These are phyloP conservation scores for Ilex aquifolium DNA, from an alignment of 257 asterid genomes.

Conservation along the genomic window DNA sequence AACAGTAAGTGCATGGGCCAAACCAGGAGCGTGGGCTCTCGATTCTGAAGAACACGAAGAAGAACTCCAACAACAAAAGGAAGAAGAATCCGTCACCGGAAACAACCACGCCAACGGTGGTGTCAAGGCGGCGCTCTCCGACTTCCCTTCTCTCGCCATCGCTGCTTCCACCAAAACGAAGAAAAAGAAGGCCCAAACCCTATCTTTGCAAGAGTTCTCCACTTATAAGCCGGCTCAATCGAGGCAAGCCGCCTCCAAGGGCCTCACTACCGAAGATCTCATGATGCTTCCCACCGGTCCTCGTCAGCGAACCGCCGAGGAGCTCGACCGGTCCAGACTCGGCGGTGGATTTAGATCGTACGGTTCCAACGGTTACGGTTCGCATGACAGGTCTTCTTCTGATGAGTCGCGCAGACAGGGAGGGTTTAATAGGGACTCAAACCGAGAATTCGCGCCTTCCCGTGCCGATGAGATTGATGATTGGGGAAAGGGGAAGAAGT, in stretches of 20 bases:
- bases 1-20: conserved; percentile 73
- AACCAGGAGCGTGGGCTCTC: conserved; percentile 95
- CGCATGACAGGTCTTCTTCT: conserved; percentile 16
- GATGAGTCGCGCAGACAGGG: conserved; percentile 75
- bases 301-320: conserved; percentile 75
- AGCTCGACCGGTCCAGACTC: conserved; percentile 52
- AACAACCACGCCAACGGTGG: conserved; percentile 23
- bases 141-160: conserved; percentile 62
- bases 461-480: conserved; percentile 88
- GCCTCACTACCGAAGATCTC: conserved; percentile 49
- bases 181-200: conserved; percentile 64
- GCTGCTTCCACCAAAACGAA: conserved; percentile 57
- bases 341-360: conserved; percentile 82
- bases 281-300: conserved; percentile 76
- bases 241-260: conserved; percentile 24
- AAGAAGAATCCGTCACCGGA: background rate
- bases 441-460: conserved; percentile 49
- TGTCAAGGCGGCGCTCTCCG: conserved; percentile 26
- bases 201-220: conserved; percentile 56
- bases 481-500: conserved; percentile 75
- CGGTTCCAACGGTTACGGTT: conserved; percentile 24
- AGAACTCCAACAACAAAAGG: conserved; percentile 45
- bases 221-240: conserved; percentile 29
- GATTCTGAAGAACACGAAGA: conserved; percentile 81
- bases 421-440: conserved; percentile 51